Base-by-base conservation (phyloP, 441 rosid species). In the Corymbia citriodora region DNA sequence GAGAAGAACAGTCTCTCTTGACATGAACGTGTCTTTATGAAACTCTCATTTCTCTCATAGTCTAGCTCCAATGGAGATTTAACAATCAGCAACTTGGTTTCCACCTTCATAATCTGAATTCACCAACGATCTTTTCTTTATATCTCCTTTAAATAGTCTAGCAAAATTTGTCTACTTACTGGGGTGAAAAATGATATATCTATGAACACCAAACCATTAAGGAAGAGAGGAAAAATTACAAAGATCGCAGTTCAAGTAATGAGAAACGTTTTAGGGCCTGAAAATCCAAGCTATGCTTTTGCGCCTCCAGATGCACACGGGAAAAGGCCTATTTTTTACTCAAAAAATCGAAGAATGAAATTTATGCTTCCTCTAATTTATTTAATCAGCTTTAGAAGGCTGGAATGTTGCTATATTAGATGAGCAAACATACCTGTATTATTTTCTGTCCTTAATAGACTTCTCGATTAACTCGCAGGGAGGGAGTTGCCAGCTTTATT, bases 401-500 rank as follows among this genome's bases (percentile, higher is more conserved):
- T 79, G 50, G 85, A 79, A 79, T 74, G 52, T 45, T 74, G 52
- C 85, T 79, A 40, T 79, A 40, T 65, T 70, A 53, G 65, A 68
- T 63, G 61, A 54, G 50, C 83, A 68, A 17, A 68, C 79, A 63
- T 59, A 49, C 85, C 90, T 86, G 83, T 63, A 40, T 57, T 49
- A 45, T 55, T 27, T 88, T 18, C 79, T 79, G 85, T 59, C 7
- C 52, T 57, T 70, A 55, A 14, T 61, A 59, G 86, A 31, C 61
- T 90, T 83, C 59, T 88, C 40, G 40, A 65, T 33, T 82, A 65
- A 55, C 57, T 87, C 91, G 90, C 95, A 98, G 99, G 97, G 99
- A 33, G 33, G 33, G 33, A 33, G 33, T 33, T 33, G 33, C 99
- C 91, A 96, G 93, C 94, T 98, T 98, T 92, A 95, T 97, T 93